Percentiles rank a stretch among this genome's conserved stretches.
Evolutionary conservation across 352 stramenopile species (phyloP).

Genomic region (Phytophthora pistaciae): DNA sequence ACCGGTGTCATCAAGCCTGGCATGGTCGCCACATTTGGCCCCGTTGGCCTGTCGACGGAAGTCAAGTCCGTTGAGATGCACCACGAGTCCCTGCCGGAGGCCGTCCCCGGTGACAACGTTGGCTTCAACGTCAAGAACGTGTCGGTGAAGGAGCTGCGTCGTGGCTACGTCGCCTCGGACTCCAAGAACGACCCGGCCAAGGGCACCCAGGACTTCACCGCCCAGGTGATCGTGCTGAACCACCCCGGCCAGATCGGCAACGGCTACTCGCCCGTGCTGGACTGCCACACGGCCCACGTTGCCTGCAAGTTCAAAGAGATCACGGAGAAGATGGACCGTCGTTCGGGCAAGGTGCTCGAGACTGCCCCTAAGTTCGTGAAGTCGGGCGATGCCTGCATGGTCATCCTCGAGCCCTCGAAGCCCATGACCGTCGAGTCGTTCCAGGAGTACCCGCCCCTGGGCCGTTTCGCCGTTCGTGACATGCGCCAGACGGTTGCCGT

Average conservation of each 20-base stretch:
- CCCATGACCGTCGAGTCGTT: constrained; percentile 97
- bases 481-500: constrained; percentile 98
- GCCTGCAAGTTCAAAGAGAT: constrained; percentile 96
- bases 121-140: constrained; percentile 99
- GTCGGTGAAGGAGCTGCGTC: constrained; percentile 93
- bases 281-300: constrained; percentile 98
- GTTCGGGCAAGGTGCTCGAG: constrained; percentile 96
- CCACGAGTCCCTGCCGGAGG: constrained; percentile 94
- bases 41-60: constrained; percentile 90
- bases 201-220: constrained; percentile 90
- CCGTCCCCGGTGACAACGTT: constrained; percentile 95
- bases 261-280: constrained; percentile 96
- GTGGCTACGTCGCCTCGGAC: constrained; percentile 96
- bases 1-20: constrained; percentile 96
- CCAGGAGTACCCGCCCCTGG: constrained; percentile 96
- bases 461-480: constrained; percentile 97
- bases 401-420: constrained; percentile 94
- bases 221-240: constrained; percentile 98
- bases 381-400: constrained; percentile 96
- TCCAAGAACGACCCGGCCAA: constrained; percentile 93
- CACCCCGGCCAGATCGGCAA: constrained; percentile 93
- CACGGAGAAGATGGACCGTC: constrained; percentile 97
- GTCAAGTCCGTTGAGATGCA: constrained; percentile 98
- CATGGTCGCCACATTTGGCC: constrained; percentile 94
- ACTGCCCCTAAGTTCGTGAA: constrained; percentile 95